Evolutionary conservation across 495 filamentous ascomycete genomes (phyloP), one percentile per base, ranked within the genome.

Genomic region (Rhypophila decipiens): DNA sequence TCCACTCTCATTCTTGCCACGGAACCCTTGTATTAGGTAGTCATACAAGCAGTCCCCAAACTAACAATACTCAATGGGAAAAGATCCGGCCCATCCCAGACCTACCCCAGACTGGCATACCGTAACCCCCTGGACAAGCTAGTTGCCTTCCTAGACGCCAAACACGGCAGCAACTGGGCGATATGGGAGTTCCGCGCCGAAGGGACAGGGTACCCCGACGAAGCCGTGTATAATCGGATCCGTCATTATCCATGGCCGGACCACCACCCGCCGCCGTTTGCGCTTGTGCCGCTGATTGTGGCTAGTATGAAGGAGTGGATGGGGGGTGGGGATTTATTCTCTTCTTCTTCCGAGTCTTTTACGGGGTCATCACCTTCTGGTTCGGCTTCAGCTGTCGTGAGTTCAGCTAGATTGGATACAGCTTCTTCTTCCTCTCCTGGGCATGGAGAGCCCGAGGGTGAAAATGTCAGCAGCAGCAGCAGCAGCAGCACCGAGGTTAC

Each of bases 121-220:
- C 86, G 93, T 50, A 98, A 94, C 56, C 93, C 93, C 0, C 83
- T 90, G 38, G 83, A 91, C 55, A 75, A 78, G 10, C 79, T 98
- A 4, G 84, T 97, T 41, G 77, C 78, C 24, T 97, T 87, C 60
- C 84, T 98, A 34, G 87, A 97, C 67, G 67, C 70, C 17, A 87
- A 87, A 50, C 93, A 98, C 71, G 84, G 79, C 43, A 64, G 73
- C 9, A 70, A 88, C 47, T 97, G 91, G 93, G 78, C 82, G 9
- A 95, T 98, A 53, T 98, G 89, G 88, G 93, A 98, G 60, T 96
- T 97, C 58, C 83, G 94, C 29, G 93, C 88, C 24, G 93, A 98
- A 62, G 93, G 93, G 8, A 95, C 94, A 0, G 93, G 93, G 0
- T 98, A 98, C 56, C 87, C 87, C 0, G 93, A 97, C 62, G 76